Evolutionary conservation across 192 early-diverging fungal species (phyloP).

Genomic region (Coemansia sp.): DNA sequence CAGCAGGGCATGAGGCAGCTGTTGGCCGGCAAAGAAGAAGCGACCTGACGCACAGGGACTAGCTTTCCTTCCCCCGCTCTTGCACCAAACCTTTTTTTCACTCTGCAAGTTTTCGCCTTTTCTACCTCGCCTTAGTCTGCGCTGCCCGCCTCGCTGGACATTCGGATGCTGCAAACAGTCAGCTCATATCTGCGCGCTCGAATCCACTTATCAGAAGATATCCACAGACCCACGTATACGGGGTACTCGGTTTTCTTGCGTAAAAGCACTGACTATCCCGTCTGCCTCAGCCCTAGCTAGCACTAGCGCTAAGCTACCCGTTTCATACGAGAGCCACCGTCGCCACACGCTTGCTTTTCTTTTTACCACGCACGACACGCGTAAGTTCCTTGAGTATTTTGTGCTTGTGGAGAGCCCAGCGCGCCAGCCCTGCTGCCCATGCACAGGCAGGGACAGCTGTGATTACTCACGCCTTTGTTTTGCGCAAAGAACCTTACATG

Average conservation of each 20-base stretch:
- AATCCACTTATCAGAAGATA: background rate
- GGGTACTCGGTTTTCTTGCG: background rate
- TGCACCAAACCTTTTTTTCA: background rate
- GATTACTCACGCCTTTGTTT: background rate
- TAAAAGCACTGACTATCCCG: background rate
- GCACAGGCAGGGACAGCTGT: background rate
- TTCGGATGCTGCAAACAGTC: background rate
- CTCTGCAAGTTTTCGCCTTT: background rate
- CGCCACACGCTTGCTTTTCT: background rate
- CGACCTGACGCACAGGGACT: conserved; percentile 1
- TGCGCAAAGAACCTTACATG: background rate
- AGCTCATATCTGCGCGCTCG: background rate
- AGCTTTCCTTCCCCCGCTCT: background rate
- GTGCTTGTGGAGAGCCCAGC: background rate
- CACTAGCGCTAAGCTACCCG: background rate
- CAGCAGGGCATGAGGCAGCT: no score
- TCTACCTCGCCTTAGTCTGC: background rate
- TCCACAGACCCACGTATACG: background rate
- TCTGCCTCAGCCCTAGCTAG: background rate
- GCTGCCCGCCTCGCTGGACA: background rate
- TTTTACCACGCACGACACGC: background rate
- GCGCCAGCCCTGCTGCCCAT: background rate
- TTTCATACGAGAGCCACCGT: background rate
- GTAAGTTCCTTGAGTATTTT: background rate
- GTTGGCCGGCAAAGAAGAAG: background rate